Evolutionary conservation across 73 alveolate genomes (phyloP).

Genomic region (Stentor coeruleus): DNA sequence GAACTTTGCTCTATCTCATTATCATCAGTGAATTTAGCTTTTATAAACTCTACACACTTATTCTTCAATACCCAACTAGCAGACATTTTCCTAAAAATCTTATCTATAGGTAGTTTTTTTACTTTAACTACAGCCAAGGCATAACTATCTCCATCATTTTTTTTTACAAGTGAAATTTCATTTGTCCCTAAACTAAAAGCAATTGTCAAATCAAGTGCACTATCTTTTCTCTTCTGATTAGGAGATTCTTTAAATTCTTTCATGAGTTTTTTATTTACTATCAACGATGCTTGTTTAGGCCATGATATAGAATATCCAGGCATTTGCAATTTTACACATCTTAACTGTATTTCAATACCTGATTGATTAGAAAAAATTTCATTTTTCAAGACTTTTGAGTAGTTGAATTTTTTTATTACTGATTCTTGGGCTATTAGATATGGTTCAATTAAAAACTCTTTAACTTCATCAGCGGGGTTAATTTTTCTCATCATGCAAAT

Average conservation of each 20-base stretch:
- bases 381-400: background rate
- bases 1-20: background rate
- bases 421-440: no score
- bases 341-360: conserved; percentile 32
- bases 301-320: conserved; percentile 45
- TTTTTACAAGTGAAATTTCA: conserved; percentile 21
- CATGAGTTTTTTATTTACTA: conserved; percentile 25
- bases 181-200: conserved; percentile 35
- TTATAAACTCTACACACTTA: background rate
- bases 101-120: conserved; percentile 36
- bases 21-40: background rate
- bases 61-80: background rate
- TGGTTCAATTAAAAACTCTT: background rate
- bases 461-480: conserved; percentile 4
- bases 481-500: background rate
- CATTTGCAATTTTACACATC: conserved; percentile 50
- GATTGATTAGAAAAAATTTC: background rate
- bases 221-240: conserved; percentile 56
- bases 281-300: conserved; percentile 49
- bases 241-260: conserved; percentile 46
- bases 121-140: conserved; percentile 36
- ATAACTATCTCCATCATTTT: conserved; percentile 27
- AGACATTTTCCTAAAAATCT: conserved; percentile 14
- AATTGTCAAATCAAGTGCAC: conserved; percentile 33
- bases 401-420: no score